These are phyloP conservation scores for Hypoxylon fragiforme DNA, from an alignment of 495 filamentous ascomycete species.

Conservation along the genomic window DNA sequence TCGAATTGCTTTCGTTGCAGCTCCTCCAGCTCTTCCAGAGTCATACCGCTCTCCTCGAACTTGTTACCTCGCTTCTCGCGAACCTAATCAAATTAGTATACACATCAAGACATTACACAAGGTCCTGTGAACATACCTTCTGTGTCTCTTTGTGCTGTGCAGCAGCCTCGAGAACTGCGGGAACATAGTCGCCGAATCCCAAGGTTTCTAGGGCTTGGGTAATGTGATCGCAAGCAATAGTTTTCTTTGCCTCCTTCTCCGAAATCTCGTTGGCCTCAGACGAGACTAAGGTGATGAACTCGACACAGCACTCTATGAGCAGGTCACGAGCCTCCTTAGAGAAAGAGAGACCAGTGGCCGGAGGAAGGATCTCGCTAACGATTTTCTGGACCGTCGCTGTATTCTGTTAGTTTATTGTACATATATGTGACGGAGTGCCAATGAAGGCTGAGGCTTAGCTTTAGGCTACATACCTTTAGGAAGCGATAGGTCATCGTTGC, in stretches of 20 bases:
- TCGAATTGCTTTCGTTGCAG: constrained; percentile 91
- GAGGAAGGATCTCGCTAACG: constrained; percentile 85
- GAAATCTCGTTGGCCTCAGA: constrained; percentile 98
- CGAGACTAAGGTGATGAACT: constrained; percentile 97
- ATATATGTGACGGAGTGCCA: background rate
- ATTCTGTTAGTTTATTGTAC: constrained; percentile 3
- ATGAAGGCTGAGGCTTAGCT: background rate
- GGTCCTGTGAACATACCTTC: constrained; percentile 78
- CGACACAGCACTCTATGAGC: constrained; percentile 97
- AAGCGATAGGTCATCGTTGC: constrained; percentile 88
- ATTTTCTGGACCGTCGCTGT: constrained; percentile 97
- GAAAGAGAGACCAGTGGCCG: constrained; percentile 67
- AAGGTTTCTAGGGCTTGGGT: constrained; percentile 87
- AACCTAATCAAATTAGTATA: constrained; percentile 56
- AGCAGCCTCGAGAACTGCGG: constrained; percentile 82
- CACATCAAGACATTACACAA: background rate
- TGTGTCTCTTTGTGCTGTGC: constrained; percentile 89
- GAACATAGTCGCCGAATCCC: constrained; percentile 88
- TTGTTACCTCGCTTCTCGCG: constrained; percentile 97
- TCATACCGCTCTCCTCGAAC: constrained; percentile 89
- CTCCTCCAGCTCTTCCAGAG: constrained; percentile 82
- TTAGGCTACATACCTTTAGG: constrained; percentile 72
- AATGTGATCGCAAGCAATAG: constrained; percentile 95
- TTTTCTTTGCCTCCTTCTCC: constrained; percentile 98
- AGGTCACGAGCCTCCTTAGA: constrained; percentile 93